These are phyloP conservation scores for Strigomonas culicis DNA, from an alignment of 208 protist genomes.

Conservation along the genomic window DNA sequence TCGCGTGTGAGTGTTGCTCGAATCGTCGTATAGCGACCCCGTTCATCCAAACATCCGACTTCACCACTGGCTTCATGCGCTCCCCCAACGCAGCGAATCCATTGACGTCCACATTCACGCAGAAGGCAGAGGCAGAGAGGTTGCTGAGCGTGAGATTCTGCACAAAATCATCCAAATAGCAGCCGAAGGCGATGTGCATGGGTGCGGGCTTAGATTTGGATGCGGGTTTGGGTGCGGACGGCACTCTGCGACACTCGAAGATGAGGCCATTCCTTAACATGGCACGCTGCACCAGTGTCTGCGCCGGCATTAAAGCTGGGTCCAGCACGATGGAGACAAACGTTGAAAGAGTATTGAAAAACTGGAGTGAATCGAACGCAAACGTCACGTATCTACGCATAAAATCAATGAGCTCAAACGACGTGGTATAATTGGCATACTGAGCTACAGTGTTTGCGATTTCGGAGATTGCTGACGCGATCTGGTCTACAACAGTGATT, in stretches of 20 bases:
- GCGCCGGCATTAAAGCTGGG: slow-evolving; percentile 36
- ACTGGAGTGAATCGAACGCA: background rate
- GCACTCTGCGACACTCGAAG: slow-evolving; percentile 34
- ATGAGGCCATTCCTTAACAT: slow-evolving; percentile 31
- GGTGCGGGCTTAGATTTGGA: too few relatives aligned
- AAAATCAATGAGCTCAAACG: background rate
- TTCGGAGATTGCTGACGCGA: background rate
- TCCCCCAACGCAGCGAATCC: slow-evolving; percentile 29
- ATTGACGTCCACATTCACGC: slow-evolving; percentile 50
- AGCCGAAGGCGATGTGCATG: slow-evolving; percentile 62
- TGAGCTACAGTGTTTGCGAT: background rate
- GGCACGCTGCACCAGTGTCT: slow-evolving; percentile 25
- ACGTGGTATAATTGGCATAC: background rate
- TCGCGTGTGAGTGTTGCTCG: slow-evolving; percentile 40
- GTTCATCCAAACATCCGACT: slow-evolving; percentile 36
- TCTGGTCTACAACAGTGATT: background rate
- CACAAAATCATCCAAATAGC: slow-evolving; percentile 61
- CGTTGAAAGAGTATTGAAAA: slow-evolving; percentile 2
- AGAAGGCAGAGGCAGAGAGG: slow-evolving; percentile 39
- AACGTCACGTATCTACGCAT: background rate
- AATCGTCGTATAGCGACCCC: slow-evolving; percentile 53
- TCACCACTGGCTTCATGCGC: slow-evolving; percentile 39
- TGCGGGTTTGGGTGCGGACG: too few relatives aligned
- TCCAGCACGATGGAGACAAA: slow-evolving; percentile 45
- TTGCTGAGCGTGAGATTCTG: slow-evolving; percentile 30